A percentile compares a stretch with the other conserved stretches of the same genome.
phyloP scores from a whole-genome alignment of 2,329 filamentous ascomycete species.

The Hypomyces perniciosus region DNA sequence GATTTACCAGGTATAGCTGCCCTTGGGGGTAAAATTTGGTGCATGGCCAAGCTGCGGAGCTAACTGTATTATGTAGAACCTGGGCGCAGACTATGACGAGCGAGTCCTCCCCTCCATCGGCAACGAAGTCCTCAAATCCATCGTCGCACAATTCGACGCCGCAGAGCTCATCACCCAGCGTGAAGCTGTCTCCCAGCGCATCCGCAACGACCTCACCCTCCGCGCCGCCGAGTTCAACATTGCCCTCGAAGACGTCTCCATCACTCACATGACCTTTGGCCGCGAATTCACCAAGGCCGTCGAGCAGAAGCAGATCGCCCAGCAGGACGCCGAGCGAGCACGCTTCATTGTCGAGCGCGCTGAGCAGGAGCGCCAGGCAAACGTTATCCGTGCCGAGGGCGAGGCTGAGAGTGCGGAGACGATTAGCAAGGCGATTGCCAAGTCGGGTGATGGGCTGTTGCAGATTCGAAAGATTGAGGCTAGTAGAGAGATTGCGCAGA shows the following conservation, averaged over 20 bases:
- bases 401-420: conserved; percentile 96
- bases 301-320: conserved; percentile 99
- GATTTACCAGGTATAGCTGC: conserved; percentile 83
- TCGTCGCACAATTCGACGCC: conserved; percentile 97
- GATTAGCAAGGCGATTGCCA: conserved; percentile 88
- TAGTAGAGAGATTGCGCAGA: conserved; percentile 89
- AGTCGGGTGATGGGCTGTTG: conserved; percentile 87
- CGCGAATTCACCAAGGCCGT: conserved; percentile 98
- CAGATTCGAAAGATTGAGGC: conserved; percentile 97
- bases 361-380: conserved; percentile 97
- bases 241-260: conserved; percentile 95
- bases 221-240: conserved; percentile 98
- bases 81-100: conserved; percentile 98
- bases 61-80: conserved; percentile 55
- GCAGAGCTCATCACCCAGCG: conserved; percentile 98
- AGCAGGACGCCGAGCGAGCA: conserved; percentile 96
- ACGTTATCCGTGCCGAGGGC: conserved; percentile 95
- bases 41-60: background rate
- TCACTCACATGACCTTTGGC: conserved; percentile 99
- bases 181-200: conserved; percentile 92
- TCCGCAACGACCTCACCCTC: conserved; percentile 84
- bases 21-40: background rate
- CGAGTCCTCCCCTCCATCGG: conserved; percentile 96
- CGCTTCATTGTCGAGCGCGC: conserved; percentile 98
- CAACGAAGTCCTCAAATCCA: conserved; percentile 98